Evolutionary conservation across 148 eudicot genomes (phyloP).

Genomic region (Vaccinium corymbosum): DNA sequence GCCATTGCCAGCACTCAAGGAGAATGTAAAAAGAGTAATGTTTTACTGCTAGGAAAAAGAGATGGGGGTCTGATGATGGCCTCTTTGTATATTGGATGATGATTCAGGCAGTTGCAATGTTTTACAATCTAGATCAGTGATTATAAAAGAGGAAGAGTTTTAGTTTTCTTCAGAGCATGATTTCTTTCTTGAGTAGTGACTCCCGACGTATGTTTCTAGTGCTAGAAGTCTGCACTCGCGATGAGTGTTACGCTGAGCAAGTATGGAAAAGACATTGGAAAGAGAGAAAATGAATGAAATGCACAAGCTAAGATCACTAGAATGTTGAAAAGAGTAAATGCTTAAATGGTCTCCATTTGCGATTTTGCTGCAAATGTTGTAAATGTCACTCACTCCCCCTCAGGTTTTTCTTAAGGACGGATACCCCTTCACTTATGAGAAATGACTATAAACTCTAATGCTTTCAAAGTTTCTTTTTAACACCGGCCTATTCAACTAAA

Average conservation of each 20-base stretch:
- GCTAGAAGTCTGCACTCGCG: background rate
- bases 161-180: conserved; percentile 7
- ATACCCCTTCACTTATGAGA: too few relatives aligned
- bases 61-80: background rate
- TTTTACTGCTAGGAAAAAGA: conserved; percentile 43
- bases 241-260: background rate
- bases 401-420: too few relatives aligned
- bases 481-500: too few relatives aligned
- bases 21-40: conserved; percentile 69
- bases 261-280: background rate
- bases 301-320: background rate
- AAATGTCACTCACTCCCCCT: too few relatives aligned
- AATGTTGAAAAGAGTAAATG: background rate
- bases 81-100: conserved; percentile 13
- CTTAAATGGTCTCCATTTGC: background rate
- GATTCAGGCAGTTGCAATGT: conserved; percentile 12
- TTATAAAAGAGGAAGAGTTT: background rate
- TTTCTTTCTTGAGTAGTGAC: too few relatives aligned
- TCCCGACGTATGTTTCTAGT: background rate
- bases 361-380: background rate
- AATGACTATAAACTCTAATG: too few relatives aligned
- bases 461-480: too few relatives aligned
- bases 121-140: conserved; percentile 9
- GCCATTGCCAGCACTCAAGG: conserved; percentile 63
- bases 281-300: background rate